Percentiles rank a stretch among this genome's conserved stretches.
Evolutionary conservation across 163 green algal species (phyloP).

Genomic region (Chloromonas sp.): DNA sequence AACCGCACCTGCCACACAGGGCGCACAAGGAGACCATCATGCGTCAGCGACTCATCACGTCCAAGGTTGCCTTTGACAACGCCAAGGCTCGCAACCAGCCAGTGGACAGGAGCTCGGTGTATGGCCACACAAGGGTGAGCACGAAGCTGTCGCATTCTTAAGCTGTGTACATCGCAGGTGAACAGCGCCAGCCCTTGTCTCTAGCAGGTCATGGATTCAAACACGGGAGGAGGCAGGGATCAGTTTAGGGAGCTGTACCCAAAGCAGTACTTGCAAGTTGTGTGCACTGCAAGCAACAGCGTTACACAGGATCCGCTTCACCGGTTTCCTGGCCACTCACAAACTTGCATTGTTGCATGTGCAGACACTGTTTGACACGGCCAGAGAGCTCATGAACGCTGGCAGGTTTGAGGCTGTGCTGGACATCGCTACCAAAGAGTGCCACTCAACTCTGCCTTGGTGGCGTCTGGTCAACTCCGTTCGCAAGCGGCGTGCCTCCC

Average conservation of each 20-base stretch:
- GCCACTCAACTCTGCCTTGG: constrained; percentile 6
- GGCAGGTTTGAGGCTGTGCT: constrained; percentile 9
- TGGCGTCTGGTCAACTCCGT: background rate
- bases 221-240: background rate
- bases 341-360: background rate
- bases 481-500: background rate
- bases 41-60: background rate
- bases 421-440: constrained; percentile 7
- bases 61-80: constrained; percentile 13
- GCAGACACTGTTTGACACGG: constrained; percentile 14
- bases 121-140: constrained; percentile 14
- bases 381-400: background rate
- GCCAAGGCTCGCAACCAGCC: constrained; percentile 8
- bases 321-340: background rate
- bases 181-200: no score
- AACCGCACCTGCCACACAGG: background rate
- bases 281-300: background rate
- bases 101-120: constrained; percentile 9
- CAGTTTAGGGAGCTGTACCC: background rate
- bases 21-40: constrained; percentile 8
- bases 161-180: no score
- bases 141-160: background rate
- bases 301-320: background rate
- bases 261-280: background rate
- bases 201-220: no score